Evolutionary conservation across 306 rosid genomes (phyloP), one percentile per base, ranked within the genome.

Genomic region (Casuarina equisetifolia): DNA sequence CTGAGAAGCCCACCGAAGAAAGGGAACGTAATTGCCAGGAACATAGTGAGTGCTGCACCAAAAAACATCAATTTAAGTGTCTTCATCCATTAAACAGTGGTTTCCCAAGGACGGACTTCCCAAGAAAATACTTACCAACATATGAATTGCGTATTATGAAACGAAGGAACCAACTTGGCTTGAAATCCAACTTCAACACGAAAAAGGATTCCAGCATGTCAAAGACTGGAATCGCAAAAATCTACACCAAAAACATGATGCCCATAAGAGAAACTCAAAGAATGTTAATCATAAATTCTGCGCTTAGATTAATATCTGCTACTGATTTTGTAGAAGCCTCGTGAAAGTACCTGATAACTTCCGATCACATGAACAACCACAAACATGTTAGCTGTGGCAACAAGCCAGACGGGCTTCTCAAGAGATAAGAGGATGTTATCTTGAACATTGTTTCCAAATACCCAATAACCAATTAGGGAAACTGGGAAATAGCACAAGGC

Each of bases 281-380:
- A 36, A 62, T 62, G n/a, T 62, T 17, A 62, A 35, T 35, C 35
- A 9, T 0, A 36, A 11, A 62, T 32, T 12, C 19, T 36, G 6
- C 11, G 42, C n/a, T 4, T 52, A 13, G 36, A 12, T 61, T 61
- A 42, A 32, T 25, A 32, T 25, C 67, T 32, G 1, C 38, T 12
- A 66, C 17, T 66, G 15, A 66, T 16, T 40, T 66, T 17, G 67
- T 40, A 25, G 6, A 59, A 59, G 39, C 67, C 4, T 59, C 4
- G 2, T 36, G 39, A 2, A 35, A 61, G 68, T 46, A 84, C 83
- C 81, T 86, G 85, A 43, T 86, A 86, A 59, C 86, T 83, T 36
- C 89, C 85, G 67, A 83, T 80, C n/a, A 83, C 89, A 74, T 86
- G 89, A 67, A 86, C 38, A 39, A 86, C 81, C 42, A 86, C 89